Evolutionary conservation across 345 rosid species (phyloP), one percentile per base, ranked within the genome.

Genomic region (Eucalyptus camaldulensis): DNA sequence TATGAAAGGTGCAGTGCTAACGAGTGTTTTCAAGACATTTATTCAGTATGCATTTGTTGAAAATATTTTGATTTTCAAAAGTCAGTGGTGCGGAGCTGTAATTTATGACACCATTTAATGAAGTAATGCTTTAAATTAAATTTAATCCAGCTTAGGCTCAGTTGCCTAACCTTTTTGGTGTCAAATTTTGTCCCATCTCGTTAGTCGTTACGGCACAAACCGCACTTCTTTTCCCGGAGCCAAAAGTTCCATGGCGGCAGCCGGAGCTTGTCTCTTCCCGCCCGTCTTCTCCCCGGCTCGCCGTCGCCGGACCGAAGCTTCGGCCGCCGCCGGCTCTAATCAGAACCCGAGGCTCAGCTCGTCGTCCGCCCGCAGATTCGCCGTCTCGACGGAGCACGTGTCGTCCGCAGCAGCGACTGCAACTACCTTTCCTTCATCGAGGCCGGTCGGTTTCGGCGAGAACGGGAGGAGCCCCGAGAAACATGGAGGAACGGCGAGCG

Each of bases 301-400:
- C 62, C 91, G 67, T 87, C 91, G 89, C 49, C 88, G 87, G 85
- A 22, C 33, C 40, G 25, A 88, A 60, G 54, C 88, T 56, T 49
- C 80, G 19, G 50, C 86, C 29, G 10, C 44, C 11, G 83, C 83
- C 3, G 13, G 87, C 49, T 83, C 37, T 44, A 25, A 13, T 58
- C n/a, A 45, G 51, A 88, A 49, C 22, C 90, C 29, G 49, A 58
- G 31, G 53, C 87, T 33, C 31, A n/a, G 50, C 22, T 10, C 83
- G 21, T 67, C 58, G 88, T 65, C 72, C 53, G 50, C 86, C 80
- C 90, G 90, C 87, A 87, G 90, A 49, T 67, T 45, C 29, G 91
- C 91, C 40, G 49, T 86, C 40, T 87, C 90, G 47, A 80, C 91
- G n/a, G 91, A 87, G 80, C 91, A 85, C 69, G 80, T 14, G 45